phyloP scores from a whole-genome alignment of 225 moss, liverwort and hornwort genomes.

The Rhytidiadelphus loreus region DNA sequence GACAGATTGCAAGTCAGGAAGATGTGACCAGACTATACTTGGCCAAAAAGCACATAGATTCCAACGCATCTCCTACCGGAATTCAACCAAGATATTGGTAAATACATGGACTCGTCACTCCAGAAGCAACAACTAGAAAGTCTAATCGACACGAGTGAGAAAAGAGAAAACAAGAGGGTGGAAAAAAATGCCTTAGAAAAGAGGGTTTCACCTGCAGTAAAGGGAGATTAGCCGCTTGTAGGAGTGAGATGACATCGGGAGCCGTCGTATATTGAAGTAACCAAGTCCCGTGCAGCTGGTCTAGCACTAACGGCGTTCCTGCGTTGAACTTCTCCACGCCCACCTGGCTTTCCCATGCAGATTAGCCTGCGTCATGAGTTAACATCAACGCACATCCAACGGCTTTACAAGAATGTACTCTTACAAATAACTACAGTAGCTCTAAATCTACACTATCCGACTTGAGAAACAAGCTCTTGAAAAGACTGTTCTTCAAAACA shows the following conservation, averaged over 20 bases:
- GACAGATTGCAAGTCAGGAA: not conserved
- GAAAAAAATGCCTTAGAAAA: not conserved
- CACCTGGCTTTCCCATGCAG: conserved; percentile 84
- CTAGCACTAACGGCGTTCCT: conserved; percentile 51
- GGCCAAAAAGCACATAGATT: not conserved
- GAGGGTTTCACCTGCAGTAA: conserved; percentile 40
- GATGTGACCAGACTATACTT: not conserved
- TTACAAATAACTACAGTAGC: not conserved
- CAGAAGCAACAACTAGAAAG: not conserved
- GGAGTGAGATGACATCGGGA: conserved; percentile 74
- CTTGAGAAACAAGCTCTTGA: not conserved
- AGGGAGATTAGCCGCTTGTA: conserved; percentile 68
- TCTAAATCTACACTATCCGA: not conserved
- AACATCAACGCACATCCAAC: conserved; percentile 48
- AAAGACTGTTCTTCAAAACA: not conserved
- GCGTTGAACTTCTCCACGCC: conserved; percentile 86
- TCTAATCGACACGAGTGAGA: not conserved
- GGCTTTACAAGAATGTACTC: conserved; percentile 6
- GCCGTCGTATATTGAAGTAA: conserved; percentile 81
- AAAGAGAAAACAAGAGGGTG: not conserved
- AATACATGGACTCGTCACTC: not conserved
- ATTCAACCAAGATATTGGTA: not conserved
- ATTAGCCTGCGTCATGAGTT: conserved; percentile 56
- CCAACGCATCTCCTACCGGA: not conserved
- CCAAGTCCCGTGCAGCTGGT: conserved; percentile 85